These are phyloP conservation scores for Flammula alnicola DNA, from an alignment of 1,284 basidiomycete species.

Conservation along the genomic window DNA sequence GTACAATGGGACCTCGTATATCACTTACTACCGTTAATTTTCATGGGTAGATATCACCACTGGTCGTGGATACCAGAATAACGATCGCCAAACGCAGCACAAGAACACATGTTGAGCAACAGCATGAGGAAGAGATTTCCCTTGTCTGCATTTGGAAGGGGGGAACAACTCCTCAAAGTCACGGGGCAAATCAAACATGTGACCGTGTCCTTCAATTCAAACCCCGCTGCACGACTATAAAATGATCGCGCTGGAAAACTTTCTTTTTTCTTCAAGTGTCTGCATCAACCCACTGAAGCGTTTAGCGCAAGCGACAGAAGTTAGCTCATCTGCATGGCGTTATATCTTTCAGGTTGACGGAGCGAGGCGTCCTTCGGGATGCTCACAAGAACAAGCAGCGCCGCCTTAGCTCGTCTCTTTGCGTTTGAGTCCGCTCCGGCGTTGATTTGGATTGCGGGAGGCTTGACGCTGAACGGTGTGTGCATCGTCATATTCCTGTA, in stretches of 20 bases:
- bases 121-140: neutral
- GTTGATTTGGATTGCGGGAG: conserved; percentile 52
- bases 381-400: conserved; percentile 71
- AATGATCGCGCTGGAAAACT: conserved; percentile 23
- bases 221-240: conserved; percentile 30
- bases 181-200: conserved; percentile 11
- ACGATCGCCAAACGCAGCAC: conserved; percentile 14
- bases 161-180: neutral
- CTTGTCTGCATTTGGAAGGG: conserved; percentile 20
- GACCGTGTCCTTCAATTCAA: conserved; percentile 19
- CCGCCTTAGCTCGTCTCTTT: conserved; percentile 35
- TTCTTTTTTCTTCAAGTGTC: conserved; percentile 43
- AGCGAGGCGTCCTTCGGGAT: conserved; percentile 66
- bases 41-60: conserved; percentile 1
- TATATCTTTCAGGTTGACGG: conserved; percentile 70
- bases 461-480: conserved; percentile 39
- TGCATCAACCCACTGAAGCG: conserved; percentile 50
- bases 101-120: conserved; percentile 8
- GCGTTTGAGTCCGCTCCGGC: conserved; percentile 50
- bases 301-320: conserved; percentile 35
- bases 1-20: neutral
- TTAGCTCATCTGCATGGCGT: conserved; percentile 40
- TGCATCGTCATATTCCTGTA: conserved; percentile 78
- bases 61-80: conserved; percentile 14
- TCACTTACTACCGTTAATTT: conserved; percentile 6